Evolutionary conservation across 345 rosid species (phyloP).

Genomic region (Populus nigra): DNA sequence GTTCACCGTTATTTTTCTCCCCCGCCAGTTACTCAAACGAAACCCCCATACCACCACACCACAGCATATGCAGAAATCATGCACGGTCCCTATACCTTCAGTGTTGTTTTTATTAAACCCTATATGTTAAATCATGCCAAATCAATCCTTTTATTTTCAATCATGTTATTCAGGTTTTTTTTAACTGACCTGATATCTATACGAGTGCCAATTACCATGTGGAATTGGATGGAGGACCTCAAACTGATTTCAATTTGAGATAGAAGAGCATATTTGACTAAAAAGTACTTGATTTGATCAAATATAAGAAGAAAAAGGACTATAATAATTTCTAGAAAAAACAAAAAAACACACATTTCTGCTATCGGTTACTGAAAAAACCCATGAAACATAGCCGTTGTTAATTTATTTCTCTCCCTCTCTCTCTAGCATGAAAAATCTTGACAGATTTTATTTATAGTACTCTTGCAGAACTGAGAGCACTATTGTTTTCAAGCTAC

Average conservation of each 20-base stretch:
- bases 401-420: background rate
- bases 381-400: conserved; percentile 30
- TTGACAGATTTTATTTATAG: conserved; percentile 3
- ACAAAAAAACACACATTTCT: background rate
- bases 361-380: conserved; percentile 24
- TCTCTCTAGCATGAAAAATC: conserved; percentile 10
- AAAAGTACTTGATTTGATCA: background rate
- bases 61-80: background rate
- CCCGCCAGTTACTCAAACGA: background rate
- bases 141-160: background rate
- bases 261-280: background rate
- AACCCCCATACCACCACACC: background rate
- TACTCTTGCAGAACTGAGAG: background rate
- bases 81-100: background rate
- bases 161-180: background rate
- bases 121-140: too few species aligned
- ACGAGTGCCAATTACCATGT: too few species aligned
- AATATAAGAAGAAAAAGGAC: background rate
- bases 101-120: too few species aligned
- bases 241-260: background rate
- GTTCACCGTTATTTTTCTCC: conserved; percentile 5
- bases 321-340: background rate
- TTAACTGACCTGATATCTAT: too few species aligned
- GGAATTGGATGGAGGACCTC: background rate
- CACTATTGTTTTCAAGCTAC: conserved; percentile 15